Evolutionary conservation across 352 stramenopile species (phyloP).

Genomic region (Phytophthora chlamydospora): DNA sequence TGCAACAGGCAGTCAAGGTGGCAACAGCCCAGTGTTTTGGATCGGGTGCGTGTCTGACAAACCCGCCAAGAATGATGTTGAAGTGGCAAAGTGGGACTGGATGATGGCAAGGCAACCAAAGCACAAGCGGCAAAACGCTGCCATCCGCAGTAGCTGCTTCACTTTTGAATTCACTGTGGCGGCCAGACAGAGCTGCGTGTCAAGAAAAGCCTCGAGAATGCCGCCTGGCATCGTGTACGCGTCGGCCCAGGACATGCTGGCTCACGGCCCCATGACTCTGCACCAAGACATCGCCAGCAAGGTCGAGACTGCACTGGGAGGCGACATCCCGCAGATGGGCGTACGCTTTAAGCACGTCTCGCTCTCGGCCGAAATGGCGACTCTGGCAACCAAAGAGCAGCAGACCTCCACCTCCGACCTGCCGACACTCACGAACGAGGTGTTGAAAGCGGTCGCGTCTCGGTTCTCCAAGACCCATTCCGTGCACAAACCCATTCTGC

Average conservation of each 20-base stretch:
- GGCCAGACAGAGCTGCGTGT: too few relatives aligned
- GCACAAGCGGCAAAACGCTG: too few relatives aligned
- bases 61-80: too few relatives aligned
- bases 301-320: slow-evolving; percentile 42
- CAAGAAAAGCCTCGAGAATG: neutral
- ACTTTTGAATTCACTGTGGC: too few relatives aligned
- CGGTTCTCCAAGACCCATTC: slow-evolving; percentile 37
- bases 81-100: too few relatives aligned
- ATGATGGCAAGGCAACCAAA: too few relatives aligned
- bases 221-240: slow-evolving; percentile 31
- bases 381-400: neutral
- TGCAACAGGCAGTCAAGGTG: neutral
- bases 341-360: slow-evolving; percentile 54
- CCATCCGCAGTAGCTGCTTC: too few relatives aligned
- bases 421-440: slow-evolving; percentile 43
- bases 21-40: too few relatives aligned
- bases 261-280: slow-evolving; percentile 36
- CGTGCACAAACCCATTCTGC: slow-evolving; percentile 39
- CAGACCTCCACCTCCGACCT: slow-evolving; percentile 19
- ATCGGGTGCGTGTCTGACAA: too few relatives aligned
- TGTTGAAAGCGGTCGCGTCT: slow-evolving; percentile 31
- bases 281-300: slow-evolving; percentile 42
- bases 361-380: slow-evolving; percentile 41
- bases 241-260: slow-evolving; percentile 33
- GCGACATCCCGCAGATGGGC: slow-evolving; percentile 49